phyloP scores from a whole-genome alignment of 1,284 basidiomycete genomes.

The Prillingera fragicola region DNA sequence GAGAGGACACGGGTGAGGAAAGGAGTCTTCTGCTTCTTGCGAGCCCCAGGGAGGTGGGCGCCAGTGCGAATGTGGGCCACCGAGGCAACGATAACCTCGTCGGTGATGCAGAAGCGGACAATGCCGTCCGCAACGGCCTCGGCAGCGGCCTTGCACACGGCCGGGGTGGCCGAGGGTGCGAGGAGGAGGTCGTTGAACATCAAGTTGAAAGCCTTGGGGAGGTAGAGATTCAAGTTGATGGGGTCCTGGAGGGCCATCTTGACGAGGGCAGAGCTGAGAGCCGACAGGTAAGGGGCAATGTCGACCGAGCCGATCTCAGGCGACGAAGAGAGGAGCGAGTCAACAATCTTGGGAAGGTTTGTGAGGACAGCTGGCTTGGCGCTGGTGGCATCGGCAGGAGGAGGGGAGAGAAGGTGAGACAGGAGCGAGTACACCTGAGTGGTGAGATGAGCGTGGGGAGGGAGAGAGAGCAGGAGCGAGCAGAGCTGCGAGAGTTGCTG shows the following conservation, averaged over 20 bases:
- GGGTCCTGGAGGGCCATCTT: conserved; percentile 44
- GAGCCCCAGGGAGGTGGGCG: conserved; percentile 39
- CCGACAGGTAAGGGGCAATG: conserved; percentile 54
- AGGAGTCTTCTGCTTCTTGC: conserved; percentile 54
- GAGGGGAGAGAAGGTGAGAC: conserved; percentile 61
- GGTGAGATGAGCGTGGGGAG: conserved; percentile 76
- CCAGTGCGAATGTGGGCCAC: conserved; percentile 40
- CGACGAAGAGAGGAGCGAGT: conserved; percentile 66
- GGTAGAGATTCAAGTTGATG: conserved; percentile 46
- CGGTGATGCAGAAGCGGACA: conserved; percentile 64
- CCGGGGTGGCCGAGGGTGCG: conserved; percentile 24
- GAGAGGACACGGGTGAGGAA: conserved; percentile 60
- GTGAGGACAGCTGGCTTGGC: conserved; percentile 39
- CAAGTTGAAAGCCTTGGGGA: conserved; percentile 67
- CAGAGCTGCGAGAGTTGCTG: conserved; percentile 68
- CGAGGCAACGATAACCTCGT: conserved; percentile 57
- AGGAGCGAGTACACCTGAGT: conserved; percentile 75
- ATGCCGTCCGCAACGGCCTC: conserved; percentile 55
- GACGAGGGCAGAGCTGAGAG: conserved; percentile 51
- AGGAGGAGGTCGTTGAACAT: conserved; percentile 63
- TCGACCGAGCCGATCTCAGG: conserved; percentile 57
- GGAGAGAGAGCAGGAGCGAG: conserved; percentile 65
- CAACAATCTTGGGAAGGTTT: conserved; percentile 62
- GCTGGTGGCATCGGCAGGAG: conserved; percentile 35
- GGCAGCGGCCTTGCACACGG: conserved; percentile 56